These are phyloP conservation scores for Sarcocystis neurona DNA, from an alignment of 169 alveolate genomes.

Conservation along the genomic window DNA sequence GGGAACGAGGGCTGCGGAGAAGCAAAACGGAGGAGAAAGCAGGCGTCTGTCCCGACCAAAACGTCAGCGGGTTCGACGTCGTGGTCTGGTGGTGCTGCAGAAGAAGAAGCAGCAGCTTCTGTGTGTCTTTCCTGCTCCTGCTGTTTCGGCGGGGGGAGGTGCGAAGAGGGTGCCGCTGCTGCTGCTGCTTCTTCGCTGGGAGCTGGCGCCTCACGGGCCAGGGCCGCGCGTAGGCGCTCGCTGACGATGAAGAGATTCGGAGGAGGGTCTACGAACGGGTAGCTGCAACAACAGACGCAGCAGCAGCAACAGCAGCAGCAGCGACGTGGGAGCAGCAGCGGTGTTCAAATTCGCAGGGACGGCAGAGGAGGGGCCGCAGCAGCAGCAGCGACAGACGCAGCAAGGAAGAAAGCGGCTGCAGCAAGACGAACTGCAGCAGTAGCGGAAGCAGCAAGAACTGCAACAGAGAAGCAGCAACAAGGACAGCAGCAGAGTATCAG, in stretches of 20 bases:
- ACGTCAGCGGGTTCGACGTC: too few relatives aligned
- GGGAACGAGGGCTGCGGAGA: too few relatives aligned
- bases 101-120: too few relatives aligned
- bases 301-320: neutral
- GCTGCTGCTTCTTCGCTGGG: too few relatives aligned
- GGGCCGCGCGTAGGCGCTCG: neutral
- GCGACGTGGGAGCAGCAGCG: neutral
- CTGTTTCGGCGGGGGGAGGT: too few relatives aligned
- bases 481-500: neutral
- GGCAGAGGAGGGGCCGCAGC: neutral
- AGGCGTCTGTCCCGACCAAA: too few relatives aligned
- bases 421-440: neutral
- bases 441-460: neutral
- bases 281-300: neutral
- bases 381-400: neutral
- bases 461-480: neutral
- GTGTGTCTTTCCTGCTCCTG: too few relatives aligned
- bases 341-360: neutral
- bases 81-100: too few relatives aligned
- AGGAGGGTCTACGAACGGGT: conserved; percentile 43
- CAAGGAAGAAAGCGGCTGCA: neutral
- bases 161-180: too few relatives aligned
- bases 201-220: too few relatives aligned
- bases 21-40: too few relatives aligned
- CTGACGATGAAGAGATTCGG: neutral